Conservation (phyloP, 2,329 filamentous ascomycete species). For the Botryotinia narcissicola region DNA sequence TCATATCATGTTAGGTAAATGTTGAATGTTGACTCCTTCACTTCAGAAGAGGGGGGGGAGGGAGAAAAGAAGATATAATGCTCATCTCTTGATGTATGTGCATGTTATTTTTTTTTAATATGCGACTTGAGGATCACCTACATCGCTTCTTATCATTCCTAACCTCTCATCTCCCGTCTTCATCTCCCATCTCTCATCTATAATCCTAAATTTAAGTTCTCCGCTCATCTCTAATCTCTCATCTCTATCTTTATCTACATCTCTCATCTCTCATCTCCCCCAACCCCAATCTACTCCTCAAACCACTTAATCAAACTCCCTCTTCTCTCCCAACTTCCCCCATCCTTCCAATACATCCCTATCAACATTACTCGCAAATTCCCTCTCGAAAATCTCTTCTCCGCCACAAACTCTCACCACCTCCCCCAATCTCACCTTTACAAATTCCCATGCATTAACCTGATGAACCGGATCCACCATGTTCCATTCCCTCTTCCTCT, state of each 20-base stretch:
- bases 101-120: neutral
- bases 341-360: slow-evolving; percentile 68
- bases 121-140: neutral
- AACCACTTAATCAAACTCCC: neutral
- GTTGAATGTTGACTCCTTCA: neutral
- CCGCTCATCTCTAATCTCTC: neutral
- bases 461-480: slow-evolving; percentile 65
- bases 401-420: slow-evolving; percentile 62
- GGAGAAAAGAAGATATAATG: neutral
- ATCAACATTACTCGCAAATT: slow-evolving; percentile 74
- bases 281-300: neutral
- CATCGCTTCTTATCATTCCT: neutral
- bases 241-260: neutral
- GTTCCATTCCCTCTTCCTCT: slow-evolving; percentile 52
- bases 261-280: neutral
- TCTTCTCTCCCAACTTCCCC: slow-evolving; percentile 40
- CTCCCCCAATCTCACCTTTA: slow-evolving; percentile 58
- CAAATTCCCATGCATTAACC: slow-evolving; percentile 62
- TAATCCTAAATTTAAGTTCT: no score
- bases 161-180: neutral
- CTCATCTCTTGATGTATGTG: neutral
- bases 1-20: no score
- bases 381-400: slow-evolving; percentile 61
- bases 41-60: neutral
- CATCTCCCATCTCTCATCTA: neutral